Conservation (phyloP, 371 early-diverging fungal species). For the Gilbertella persicaria region DNA sequence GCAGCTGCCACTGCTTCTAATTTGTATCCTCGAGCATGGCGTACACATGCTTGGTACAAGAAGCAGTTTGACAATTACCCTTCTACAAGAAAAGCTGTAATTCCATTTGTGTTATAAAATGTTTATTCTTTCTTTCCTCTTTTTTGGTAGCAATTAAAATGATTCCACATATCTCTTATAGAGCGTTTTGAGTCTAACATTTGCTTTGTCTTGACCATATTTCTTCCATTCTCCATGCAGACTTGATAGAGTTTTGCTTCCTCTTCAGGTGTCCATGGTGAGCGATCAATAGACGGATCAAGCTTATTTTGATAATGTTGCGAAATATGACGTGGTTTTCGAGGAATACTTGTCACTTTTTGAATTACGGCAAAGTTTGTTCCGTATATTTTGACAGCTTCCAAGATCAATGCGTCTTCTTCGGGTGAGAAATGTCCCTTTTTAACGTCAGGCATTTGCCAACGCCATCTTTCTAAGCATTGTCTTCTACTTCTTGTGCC, state of each 20-base stretch:
- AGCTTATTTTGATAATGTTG: constrained; percentile 41
- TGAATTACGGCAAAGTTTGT: constrained; percentile 37
- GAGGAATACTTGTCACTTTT: constrained; percentile 26
- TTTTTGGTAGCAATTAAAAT: not conserved
- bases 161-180: constrained; percentile 50
- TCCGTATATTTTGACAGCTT: constrained; percentile 36
- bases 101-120: constrained; percentile 58
- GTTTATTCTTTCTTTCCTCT: not conserved
- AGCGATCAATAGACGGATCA: constrained; percentile 33
- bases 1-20: constrained; percentile 52
- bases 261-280: constrained; percentile 42
- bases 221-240: constrained; percentile 4
- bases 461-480: constrained; percentile 44
- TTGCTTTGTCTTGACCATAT: constrained; percentile 31
- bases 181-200: constrained; percentile 19
- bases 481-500: constrained; percentile 34
- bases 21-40: constrained; percentile 60
- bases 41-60: constrained; percentile 64
- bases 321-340: constrained; percentile 42
- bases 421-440: constrained; percentile 35
- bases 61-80: constrained; percentile 55
- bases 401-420: constrained; percentile 33
- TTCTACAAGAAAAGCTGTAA: constrained; percentile 51
- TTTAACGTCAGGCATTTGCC: constrained; percentile 21
- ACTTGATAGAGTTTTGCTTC: constrained; percentile 12